Conservation (phyloP, 805 yeast species). For the Cyberlindnera subsufficiens region DNA sequence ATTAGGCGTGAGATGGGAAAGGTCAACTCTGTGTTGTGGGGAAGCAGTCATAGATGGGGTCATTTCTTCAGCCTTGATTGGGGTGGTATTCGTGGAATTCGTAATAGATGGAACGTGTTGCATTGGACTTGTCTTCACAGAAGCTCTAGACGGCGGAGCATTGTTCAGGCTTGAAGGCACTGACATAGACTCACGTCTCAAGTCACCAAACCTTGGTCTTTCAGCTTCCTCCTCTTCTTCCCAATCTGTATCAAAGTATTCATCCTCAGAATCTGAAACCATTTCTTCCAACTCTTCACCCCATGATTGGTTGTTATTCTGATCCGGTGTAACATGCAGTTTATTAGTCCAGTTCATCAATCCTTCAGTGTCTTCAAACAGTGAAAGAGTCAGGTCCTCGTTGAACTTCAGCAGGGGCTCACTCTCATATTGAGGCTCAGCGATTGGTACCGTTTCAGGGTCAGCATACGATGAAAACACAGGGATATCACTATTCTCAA, state of each 20-base stretch:
- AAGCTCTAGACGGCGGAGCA: neutral
- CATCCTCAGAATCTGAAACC: constrained; percentile 25
- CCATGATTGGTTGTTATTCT: neutral
- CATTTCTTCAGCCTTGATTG: neutral
- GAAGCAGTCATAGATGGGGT: neutral
- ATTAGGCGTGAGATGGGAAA: neutral
- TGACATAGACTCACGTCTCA: constrained; percentile 2
- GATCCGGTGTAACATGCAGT: neutral
- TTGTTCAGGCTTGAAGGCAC: neutral
- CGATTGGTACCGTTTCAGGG: neutral
- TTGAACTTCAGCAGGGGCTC: constrained; percentile 21
- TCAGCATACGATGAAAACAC: constrained; percentile 1
- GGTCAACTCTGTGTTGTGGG: neutral
- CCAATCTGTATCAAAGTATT: constrained; percentile 17
- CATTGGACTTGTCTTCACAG: neutral
- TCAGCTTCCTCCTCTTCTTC: constrained; percentile 16
- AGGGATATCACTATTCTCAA: constrained; percentile 3
- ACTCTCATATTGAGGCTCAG: constrained; percentile 4
- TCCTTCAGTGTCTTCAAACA: constrained; percentile 2
- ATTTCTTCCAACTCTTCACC: constrained; percentile 2
- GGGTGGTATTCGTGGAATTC: neutral
- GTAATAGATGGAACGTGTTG: neutral
- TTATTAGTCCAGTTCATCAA: constrained; percentile 1
- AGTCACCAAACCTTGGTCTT: constrained; percentile 5
- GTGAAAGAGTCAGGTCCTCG: constrained; percentile 18